Evolutionary conservation across 2,329 filamentous ascomycete genomes (phyloP).

Genomic region (Apiospora saccharicola): DNA sequence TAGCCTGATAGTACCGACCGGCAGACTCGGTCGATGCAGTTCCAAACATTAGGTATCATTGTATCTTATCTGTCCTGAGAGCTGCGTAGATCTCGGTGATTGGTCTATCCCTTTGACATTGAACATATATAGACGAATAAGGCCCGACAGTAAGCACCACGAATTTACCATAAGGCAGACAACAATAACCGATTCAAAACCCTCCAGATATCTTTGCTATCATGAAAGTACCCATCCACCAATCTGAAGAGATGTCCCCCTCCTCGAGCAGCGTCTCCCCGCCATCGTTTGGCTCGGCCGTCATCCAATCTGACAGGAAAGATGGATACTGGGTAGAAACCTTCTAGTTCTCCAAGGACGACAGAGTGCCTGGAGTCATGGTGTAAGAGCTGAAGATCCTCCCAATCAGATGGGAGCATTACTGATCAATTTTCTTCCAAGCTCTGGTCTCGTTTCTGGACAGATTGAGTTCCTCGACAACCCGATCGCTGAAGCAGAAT

Average conservation of each 20-base stretch:
- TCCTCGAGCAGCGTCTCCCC: not conserved
- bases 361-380: not conserved
- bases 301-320: not conserved
- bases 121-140: not conserved
- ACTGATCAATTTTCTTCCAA: not conserved
- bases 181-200: not conserved
- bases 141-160: not conserved
- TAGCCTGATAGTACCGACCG: too few species aligned
- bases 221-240: not conserved
- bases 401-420: not conserved
- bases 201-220: not conserved
- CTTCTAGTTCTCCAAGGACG: not conserved
- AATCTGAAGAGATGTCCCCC: not conserved
- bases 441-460: not conserved
- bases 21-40: too few species aligned
- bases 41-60: not conserved
- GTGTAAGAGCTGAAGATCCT: not conserved
- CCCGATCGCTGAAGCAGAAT: not conserved
- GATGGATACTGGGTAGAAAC: slow-evolving; percentile 17
- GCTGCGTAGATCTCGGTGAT: not conserved
- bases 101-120: not conserved
- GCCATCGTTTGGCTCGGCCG: not conserved
- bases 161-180: not conserved
- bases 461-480: not conserved
- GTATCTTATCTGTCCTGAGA: not conserved